Base-by-base conservation (phyloP, 2,329 filamentous ascomycete genomes). In the Hypoxylon sp. region DNA sequence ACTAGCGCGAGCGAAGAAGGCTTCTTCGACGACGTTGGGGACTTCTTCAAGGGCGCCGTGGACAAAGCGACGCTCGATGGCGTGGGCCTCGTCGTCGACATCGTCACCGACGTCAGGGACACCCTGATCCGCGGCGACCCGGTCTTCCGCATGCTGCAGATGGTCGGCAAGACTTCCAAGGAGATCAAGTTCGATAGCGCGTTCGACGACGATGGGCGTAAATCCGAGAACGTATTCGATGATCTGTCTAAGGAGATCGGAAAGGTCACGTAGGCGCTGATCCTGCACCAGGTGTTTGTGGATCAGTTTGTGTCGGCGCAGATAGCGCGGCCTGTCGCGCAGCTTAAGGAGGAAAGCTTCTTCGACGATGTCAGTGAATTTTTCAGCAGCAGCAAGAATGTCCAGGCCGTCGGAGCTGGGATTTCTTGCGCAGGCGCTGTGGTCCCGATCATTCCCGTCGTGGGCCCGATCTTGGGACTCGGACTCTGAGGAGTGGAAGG, bases 341-440 rank as follows among this genome's bases (percentile, higher is more conserved):
- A 60, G 56, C 56, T 51, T 34, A 62, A 50, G 41, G 50, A 56
- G 17, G 51, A 62, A 25, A 51, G 60, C n/a, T 62, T 55, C n/a
- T 56, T 62, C 45, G 60, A 56, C 17, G 50, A 62, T 32, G 60
- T 56, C 3, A 43, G 60, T 3, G 60, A 62, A 25, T 62, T 62
- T 51, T 56, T 62, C 19, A 49, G 34, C 19, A 52, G 56, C 17
- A 36, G 46, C 3, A 41, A 56, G 32, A 55, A 55, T 43, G 11
- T 55, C 32, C 46, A 41, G 56, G 45, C 32, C 2, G 32, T 56
- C 5, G 51, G 41, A 1, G 51, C 32, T 25, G 45, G 56, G 2
- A 30, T 59, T 23, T 30, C 34, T n/a, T 32, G 10, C 6, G 50
- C 23, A 2, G 51, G 41, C 2, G 19, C 30, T 1, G 50, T 25